Percentiles rank a stretch among this genome's conserved stretches.
Evolutionary conservation across 306 rosid species (phyloP).

Genomic region (Benincasa hispida): DNA sequence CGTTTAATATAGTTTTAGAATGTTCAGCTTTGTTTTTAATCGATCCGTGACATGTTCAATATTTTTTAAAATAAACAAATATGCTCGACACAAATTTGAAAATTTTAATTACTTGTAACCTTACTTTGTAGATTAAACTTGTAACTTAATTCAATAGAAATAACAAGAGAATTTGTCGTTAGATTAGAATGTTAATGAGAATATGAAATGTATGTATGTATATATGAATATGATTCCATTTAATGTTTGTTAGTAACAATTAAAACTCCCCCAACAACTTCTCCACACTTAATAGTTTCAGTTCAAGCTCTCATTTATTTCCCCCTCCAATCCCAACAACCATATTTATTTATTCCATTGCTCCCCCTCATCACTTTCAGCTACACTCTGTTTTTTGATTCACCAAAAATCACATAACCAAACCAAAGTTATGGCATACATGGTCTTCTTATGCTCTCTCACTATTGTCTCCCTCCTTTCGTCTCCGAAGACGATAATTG

Average conservation of each 20-base stretch:
- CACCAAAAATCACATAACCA: neutral
- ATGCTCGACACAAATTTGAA: no score
- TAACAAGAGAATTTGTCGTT: neutral
- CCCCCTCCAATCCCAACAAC: neutral
- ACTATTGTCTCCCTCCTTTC: constrained; percentile 10
- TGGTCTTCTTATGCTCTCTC: constrained; percentile 9
- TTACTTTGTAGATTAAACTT: neutral
- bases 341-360: neutral
- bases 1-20: no score
- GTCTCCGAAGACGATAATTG: neutral
- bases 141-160: neutral
- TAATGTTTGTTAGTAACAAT: constrained; percentile 5
- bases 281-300: neutral
- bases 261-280: neutral
- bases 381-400: neutral
- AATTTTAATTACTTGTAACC: no score
- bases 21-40: no score
- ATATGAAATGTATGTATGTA: neutral
- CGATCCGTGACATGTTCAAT: no score
- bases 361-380: neutral
- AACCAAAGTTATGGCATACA: constrained; percentile 3
- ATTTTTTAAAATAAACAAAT: neutral
- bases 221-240: neutral
- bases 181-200: neutral
- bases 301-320: neutral